Evolutionary conservation across 208 protist species (phyloP).

Genomic region (Acanthamoeba triangularis): DNA sequence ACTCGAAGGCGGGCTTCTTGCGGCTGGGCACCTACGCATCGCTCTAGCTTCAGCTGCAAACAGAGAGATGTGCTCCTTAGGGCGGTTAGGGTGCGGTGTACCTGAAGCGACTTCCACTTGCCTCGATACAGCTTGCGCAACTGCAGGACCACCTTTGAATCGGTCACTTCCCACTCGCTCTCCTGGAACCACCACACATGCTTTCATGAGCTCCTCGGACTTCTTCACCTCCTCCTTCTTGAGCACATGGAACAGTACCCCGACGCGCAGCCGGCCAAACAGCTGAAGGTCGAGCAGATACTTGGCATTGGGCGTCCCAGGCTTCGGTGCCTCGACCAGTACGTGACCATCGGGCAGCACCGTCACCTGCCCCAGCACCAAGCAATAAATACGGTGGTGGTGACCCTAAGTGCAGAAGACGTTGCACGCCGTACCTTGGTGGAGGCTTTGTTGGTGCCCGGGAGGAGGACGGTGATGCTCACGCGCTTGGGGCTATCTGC

Average conservation of each 20-base stretch:
- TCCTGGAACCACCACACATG: background rate
- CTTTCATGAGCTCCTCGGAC: background rate
- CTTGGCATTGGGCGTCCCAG: background rate
- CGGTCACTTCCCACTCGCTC: background rate
- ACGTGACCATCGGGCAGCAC: conserved; percentile 14
- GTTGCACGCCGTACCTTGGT: background rate
- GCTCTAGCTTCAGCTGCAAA: background rate
- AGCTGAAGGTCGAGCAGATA: conserved; percentile 26
- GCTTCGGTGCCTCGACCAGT: background rate
- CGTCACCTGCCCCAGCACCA: background rate
- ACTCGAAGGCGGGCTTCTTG: conserved; percentile 38
- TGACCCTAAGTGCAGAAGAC: background rate
- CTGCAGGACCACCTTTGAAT: background rate
- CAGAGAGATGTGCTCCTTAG: background rate
- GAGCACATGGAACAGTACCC: background rate
- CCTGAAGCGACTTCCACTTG: conserved; percentile 9
- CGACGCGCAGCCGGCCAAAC: background rate
- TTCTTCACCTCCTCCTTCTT: background rate
- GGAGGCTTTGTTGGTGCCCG: background rate
- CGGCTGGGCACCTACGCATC: background rate
- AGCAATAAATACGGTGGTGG: background rate
- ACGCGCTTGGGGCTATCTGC: conserved; percentile 1
- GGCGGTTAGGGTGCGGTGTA: background rate
- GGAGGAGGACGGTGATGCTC: background rate
- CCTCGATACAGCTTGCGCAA: background rate